These are phyloP conservation scores for Spathaspora passalidarum DNA, from an alignment of 805 yeast species.

Conservation along the genomic window DNA sequence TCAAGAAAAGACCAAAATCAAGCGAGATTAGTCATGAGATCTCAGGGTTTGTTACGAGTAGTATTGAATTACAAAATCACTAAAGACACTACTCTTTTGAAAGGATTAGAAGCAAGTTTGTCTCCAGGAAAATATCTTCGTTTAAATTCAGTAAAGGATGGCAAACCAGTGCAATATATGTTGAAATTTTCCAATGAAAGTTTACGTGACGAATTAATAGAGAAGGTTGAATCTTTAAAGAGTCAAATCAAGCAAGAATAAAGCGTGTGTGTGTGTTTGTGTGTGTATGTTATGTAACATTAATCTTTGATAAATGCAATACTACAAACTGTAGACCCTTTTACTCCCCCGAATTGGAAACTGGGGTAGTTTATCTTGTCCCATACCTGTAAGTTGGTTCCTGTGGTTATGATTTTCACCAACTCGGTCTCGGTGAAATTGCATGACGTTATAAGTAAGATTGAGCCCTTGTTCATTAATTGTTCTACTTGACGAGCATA, in stretches of 20 bases:
- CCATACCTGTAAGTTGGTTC: slow-evolving; percentile 53
- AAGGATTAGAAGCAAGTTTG: slow-evolving; percentile 85
- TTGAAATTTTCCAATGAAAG: slow-evolving; percentile 65
- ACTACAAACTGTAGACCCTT: slow-evolving; percentile 86
- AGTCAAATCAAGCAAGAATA: neutral
- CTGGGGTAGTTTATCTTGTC: slow-evolving; percentile 71
- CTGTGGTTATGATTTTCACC: slow-evolving; percentile 46
- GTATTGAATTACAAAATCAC: slow-evolving; percentile 72
- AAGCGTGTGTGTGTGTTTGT: neutral
- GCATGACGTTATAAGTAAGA: slow-evolving; percentile 82
- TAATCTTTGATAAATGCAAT: slow-evolving; percentile 61
- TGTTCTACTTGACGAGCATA: slow-evolving; percentile 62
- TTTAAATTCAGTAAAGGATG: slow-evolving; percentile 63
- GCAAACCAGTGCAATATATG: slow-evolving; percentile 79
- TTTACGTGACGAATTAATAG: slow-evolving; percentile 56
- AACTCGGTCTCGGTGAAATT: slow-evolving; percentile 87
- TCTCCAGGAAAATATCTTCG: slow-evolving; percentile 82
- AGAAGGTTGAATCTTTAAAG: slow-evolving; percentile 41
- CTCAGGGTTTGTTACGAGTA: slow-evolving; percentile 80
- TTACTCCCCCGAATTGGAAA: slow-evolving; percentile 84
- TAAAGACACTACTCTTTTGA: slow-evolving; percentile 57
- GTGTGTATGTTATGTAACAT: neutral
- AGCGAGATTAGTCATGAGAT: slow-evolving; percentile 83
- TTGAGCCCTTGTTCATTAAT: slow-evolving; percentile 53
- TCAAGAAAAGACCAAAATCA: slow-evolving; percentile 33